Evolutionary conservation across 164 flowering plant species (phyloP).

Genomic region (Berberis vulgaris): DNA sequence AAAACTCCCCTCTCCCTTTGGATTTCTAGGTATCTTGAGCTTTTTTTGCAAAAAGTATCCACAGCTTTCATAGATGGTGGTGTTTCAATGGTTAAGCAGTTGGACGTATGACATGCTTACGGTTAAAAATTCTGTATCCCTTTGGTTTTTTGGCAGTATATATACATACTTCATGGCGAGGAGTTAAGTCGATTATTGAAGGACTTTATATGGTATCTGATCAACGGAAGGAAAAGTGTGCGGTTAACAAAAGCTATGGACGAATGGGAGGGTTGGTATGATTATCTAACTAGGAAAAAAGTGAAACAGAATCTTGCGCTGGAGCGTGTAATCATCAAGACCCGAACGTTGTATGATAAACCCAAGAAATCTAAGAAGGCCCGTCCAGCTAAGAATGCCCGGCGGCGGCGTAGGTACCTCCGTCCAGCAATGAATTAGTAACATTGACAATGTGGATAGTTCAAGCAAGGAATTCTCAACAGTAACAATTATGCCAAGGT

Average conservation of each 20-base stretch:
- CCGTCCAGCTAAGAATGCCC: too few relatives aligned
- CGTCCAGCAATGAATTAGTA: too few relatives aligned
- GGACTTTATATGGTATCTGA: constrained; percentile 44
- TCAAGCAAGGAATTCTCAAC: too few relatives aligned
- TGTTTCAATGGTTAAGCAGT: too few relatives aligned
- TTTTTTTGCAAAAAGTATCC: too few relatives aligned
- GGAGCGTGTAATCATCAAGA: constrained; percentile 41
- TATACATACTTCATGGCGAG: constrained; percentile 46
- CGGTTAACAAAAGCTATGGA: constrained; percentile 37
- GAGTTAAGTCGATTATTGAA: constrained; percentile 31
- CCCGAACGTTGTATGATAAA: constrained; percentile 37
- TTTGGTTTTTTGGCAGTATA: constrained; percentile 39
- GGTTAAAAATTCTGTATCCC: constrained; percentile 27
- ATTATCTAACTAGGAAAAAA: constrained; percentile 20
- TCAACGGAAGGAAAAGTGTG: constrained; percentile 29
- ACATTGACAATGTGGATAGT: too few relatives aligned
- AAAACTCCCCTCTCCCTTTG: too few relatives aligned
- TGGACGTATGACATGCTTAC: constrained; percentile 21
- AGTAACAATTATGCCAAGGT: too few relatives aligned
- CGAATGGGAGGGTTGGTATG: constrained; percentile 21
- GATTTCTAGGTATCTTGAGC: too few relatives aligned
- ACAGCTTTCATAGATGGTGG: too few relatives aligned
- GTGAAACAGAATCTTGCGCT: constrained; percentile 27
- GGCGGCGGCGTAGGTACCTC: too few relatives aligned
- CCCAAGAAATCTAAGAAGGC: too few relatives aligned